These are phyloP conservation scores for Aspergillus nomiae DNA, from an alignment of 2,329 filamentous ascomycete genomes.

Conservation along the genomic window DNA sequence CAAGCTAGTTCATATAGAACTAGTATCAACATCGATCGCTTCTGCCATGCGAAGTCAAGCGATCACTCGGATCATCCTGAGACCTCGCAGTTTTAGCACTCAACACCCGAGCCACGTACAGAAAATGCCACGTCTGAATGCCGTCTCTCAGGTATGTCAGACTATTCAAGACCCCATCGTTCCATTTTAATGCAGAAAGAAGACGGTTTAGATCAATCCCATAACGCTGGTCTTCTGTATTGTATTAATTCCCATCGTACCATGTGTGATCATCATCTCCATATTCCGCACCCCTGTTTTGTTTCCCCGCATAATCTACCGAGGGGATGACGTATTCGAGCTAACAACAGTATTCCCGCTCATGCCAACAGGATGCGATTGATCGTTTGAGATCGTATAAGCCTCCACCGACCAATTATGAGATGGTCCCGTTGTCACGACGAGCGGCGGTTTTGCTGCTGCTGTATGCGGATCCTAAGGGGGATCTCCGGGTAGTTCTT, in stretches of 20 bases:
- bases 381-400: slow-evolving; percentile 58
- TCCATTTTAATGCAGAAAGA: not conserved
- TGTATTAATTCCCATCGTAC: not conserved
- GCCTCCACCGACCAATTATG: slow-evolving; percentile 60
- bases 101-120: slow-evolving; percentile 1
- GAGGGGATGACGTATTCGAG: not conserved
- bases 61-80: slow-evolving; percentile 1
- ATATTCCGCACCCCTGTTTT: not conserved
- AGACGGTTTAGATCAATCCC: not conserved
- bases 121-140: slow-evolving; percentile 17
- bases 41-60: slow-evolving; percentile 8
- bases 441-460: slow-evolving; percentile 86
- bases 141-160: slow-evolving; percentile 16
- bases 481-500: slow-evolving; percentile 70
- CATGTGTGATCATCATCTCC: not conserved
- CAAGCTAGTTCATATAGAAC: not conserved
- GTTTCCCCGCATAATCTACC: not conserved
- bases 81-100: slow-evolving; percentile 11
- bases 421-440: slow-evolving; percentile 59
- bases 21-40: not conserved
- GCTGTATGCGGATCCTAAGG: slow-evolving; percentile 79
- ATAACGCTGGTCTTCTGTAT: not conserved
- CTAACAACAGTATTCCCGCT: not conserved
- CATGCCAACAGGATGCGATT: slow-evolving; percentile 51
- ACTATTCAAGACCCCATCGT: not conserved